phyloP scores from a whole-genome alignment of 2,329 filamentous ascomycete genomes.

The Cytospora leucostoma region DNA sequence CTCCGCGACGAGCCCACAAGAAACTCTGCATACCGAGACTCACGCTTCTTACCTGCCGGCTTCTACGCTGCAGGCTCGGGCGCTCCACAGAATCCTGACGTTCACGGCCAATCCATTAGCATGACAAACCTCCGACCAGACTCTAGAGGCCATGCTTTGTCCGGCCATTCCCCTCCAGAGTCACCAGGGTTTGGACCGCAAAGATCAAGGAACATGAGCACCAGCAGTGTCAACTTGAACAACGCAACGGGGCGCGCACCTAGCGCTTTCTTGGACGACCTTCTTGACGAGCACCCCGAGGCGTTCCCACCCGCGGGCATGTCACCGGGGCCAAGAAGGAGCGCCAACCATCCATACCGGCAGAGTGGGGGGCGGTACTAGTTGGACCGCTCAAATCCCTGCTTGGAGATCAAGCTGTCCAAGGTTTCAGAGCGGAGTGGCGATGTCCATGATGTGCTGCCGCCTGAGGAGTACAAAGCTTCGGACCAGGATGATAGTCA shows the following conservation, averaged over 20 bases:
- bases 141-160: slow-evolving; percentile 51
- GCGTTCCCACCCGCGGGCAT: slow-evolving; percentile 46
- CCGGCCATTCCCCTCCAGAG: slow-evolving; percentile 60
- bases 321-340: slow-evolving; percentile 32
- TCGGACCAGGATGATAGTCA: slow-evolving; percentile 15
- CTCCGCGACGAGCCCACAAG: slow-evolving; percentile 19
- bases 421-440: slow-evolving; percentile 26
- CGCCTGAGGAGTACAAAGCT: background rate
- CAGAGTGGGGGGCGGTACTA: slow-evolving; percentile 30
- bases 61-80: slow-evolving; percentile 79
- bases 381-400: slow-evolving; percentile 15
- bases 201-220: slow-evolving; percentile 49
- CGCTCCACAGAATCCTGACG: slow-evolving; percentile 54
- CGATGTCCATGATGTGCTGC: slow-evolving; percentile 12
- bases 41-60: slow-evolving; percentile 82
- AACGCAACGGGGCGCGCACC: slow-evolving; percentile 73
- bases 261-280: slow-evolving; percentile 85
- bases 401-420: slow-evolving; percentile 23
- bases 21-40: slow-evolving; percentile 60
- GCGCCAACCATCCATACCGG: slow-evolving; percentile 27
- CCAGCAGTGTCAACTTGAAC: slow-evolving; percentile 68
- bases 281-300: slow-evolving; percentile 74
- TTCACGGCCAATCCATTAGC: slow-evolving; percentile 56
- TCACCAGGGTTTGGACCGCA: slow-evolving; percentile 60
- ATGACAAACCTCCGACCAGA: slow-evolving; percentile 63